A percentile compares a stretch with the other conserved stretches of the same genome.
Conservation (phyloP, 257 asterid species). For the Solanum bukasovii region DNA sequence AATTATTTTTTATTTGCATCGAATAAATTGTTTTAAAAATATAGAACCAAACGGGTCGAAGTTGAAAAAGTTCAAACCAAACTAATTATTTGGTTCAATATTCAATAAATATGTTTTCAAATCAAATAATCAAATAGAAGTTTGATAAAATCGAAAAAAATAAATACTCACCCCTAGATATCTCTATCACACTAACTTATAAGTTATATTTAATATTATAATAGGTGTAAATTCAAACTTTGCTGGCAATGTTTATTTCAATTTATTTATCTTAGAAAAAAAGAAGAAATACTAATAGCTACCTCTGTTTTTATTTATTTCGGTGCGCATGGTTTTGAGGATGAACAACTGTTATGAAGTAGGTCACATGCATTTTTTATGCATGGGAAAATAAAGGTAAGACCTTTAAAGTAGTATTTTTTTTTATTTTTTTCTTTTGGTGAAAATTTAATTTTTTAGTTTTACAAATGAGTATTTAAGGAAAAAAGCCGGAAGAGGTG, state of each 20-base stretch:
- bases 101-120: not conserved
- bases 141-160: not conserved
- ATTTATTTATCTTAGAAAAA: not conserved
- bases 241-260: not conserved
- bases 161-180: not conserved
- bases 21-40: too few species aligned
- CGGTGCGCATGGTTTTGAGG: not conserved
- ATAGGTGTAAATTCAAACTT: not conserved
- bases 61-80: not conserved
- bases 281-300: not conserved
- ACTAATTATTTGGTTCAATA: not conserved
- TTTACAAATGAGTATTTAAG: not conserved
- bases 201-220: too few species aligned
- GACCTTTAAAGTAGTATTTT: not conserved
- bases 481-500: conserved; percentile 3
- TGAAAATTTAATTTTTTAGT: not conserved
- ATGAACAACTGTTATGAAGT: not conserved
- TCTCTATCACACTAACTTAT: not conserved
- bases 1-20: not conserved
- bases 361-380: not conserved
- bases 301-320: not conserved
- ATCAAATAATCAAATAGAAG: not conserved
- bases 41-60: not conserved
- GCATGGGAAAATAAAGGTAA: not conserved
- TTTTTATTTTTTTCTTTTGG: not conserved